Evolutionary conservation across 305 asterid genomes (phyloP), one percentile per base, ranked within the genome.

Genomic region (Fraxinus paxiana): DNA sequence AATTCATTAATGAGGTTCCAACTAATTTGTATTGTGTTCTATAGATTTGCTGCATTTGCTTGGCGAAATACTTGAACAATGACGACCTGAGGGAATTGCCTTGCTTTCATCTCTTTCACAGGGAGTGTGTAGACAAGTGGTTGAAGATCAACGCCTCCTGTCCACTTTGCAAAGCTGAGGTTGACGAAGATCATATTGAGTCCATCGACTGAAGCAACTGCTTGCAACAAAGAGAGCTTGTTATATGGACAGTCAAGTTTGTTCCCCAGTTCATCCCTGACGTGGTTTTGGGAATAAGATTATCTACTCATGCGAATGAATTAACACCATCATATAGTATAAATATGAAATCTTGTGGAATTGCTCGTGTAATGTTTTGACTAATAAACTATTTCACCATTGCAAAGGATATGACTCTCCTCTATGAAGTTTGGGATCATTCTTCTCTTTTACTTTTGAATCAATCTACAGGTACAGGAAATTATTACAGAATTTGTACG

Each of bases 91-190:
- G 92, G 51, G 99, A 94, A 86, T 82, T 95, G 76, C 95, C 97
- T 4, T 95, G 99, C 87, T 81, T 90, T 48, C 98, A 95, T 87
- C 92, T 91, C 90, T 91, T 95, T 78, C 98, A 93, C 95, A 94
- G 91, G 86, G 98, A 94, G 46, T 95, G 99, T 31, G 97, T 95
- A 6, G 99, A 94, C 77, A 94, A 94, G 87, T 95, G 99, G 99
- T 90, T 95, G 82, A 91, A 92, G 81, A 89, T 95, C 88, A 95
- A 95, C 48, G 97, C 98, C 8, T 73, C 93, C 0, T 95, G 99
- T 79, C 98, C 99, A n/a, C 97, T 95, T 59, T 95, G 99, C 91
- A 95, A 95, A 87, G 90, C 94, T 4, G 98, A 92, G 78, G 97
- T 92, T 73, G 98, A 97, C 15, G 95, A 94, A 67, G 82, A 91